Conservation (phyloP, 495 filamentous ascomycete genomes). For the Aspergillus olivimuriae region DNA sequence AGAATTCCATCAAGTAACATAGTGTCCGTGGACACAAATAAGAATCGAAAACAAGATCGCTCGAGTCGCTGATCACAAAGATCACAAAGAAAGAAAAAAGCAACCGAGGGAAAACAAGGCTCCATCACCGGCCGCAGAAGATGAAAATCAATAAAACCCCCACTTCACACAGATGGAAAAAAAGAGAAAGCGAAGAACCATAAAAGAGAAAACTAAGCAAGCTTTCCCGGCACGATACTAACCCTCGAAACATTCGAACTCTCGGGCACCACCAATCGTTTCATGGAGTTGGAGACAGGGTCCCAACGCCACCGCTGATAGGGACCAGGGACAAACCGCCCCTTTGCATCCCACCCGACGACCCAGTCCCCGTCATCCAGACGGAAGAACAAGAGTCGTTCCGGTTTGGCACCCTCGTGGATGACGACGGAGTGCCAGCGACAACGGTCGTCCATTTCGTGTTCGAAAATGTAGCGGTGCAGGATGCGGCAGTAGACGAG, state of each 20-base stretch:
- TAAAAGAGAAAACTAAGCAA: conserved; percentile 9
- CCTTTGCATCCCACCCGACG: conserved; percentile 38
- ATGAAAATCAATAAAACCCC: too few relatives aligned
- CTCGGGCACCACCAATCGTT: conserved; percentile 31
- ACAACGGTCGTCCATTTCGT: conserved; percentile 38
- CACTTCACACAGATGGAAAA: not conserved
- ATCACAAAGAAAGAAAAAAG: too few relatives aligned
- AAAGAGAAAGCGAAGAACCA: not conserved
- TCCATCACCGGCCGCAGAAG: conserved; percentile 11
- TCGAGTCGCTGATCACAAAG: too few relatives aligned
- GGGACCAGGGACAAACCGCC: conserved; percentile 38
- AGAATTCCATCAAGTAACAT: too few relatives aligned
- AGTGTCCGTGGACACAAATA: too few relatives aligned
- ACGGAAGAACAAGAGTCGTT: conserved; percentile 37
- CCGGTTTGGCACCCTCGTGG: conserved; percentile 28
- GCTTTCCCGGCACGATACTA: conserved; percentile 32
- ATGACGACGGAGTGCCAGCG: conserved; percentile 33
- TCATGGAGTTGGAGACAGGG: conserved; percentile 32
- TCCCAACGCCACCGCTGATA: conserved; percentile 42
- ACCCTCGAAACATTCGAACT: conserved; percentile 36
- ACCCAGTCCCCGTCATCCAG: conserved; percentile 41
- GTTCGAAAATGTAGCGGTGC: conserved; percentile 41
- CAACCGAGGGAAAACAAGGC: not conserved
- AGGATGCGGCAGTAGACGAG: conserved; percentile 43
- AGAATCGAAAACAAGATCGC: too few relatives aligned